phyloP scores from a whole-genome alignment of 768 basidiomycete species.

The Amanita pseudoporphyria region DNA sequence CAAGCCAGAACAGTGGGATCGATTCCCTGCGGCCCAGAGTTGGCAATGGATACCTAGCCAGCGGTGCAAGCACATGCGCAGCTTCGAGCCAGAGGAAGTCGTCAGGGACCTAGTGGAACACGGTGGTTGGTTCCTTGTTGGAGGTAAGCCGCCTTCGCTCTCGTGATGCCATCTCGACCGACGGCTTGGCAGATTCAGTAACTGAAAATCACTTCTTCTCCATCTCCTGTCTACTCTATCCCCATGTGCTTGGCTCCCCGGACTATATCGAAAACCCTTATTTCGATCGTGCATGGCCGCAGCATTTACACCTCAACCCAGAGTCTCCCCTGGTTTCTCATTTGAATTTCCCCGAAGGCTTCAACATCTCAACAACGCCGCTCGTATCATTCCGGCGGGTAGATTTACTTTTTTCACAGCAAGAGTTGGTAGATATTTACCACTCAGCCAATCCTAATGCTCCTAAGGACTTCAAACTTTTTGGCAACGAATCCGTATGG shows the following conservation, averaged over 20 bases:
- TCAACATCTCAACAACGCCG: conserved; percentile 48
- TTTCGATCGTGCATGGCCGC: conserved; percentile 59
- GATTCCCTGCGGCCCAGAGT: conserved; percentile 43
- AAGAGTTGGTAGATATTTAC: conserved; percentile 40
- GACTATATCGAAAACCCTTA: conserved; percentile 42
- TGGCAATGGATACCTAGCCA: conserved; percentile 45
- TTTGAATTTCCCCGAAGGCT: conserved; percentile 38
- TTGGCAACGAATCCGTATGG: conserved; percentile 50
- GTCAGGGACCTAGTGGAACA: conserved; percentile 51
- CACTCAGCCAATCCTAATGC: conserved; percentile 21
- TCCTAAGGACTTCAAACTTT: conserved; percentile 28
- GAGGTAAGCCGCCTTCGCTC: conserved; percentile 32
- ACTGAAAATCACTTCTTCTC: conserved; percentile 72
- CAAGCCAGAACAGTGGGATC: conserved; percentile 32
- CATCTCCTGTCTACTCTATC: conserved; percentile 54
- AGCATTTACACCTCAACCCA: conserved; percentile 52
- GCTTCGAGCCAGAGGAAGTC: conserved; percentile 31
- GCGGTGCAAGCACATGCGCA: conserved; percentile 29
- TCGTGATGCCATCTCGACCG: neutral
- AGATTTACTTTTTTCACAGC: conserved; percentile 43
- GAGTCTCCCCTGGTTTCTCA: conserved; percentile 36
- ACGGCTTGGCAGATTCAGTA: conserved; percentile 41
- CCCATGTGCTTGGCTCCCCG: conserved; percentile 58
- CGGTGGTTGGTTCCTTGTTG: conserved; percentile 64
- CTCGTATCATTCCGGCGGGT: conserved; percentile 58